A percentile compares a stretch with the other conserved stretches of the same genome.
Evolutionary conservation across 2,329 filamentous ascomycete species (phyloP).

Genomic region (Talaromyces sp.): DNA sequence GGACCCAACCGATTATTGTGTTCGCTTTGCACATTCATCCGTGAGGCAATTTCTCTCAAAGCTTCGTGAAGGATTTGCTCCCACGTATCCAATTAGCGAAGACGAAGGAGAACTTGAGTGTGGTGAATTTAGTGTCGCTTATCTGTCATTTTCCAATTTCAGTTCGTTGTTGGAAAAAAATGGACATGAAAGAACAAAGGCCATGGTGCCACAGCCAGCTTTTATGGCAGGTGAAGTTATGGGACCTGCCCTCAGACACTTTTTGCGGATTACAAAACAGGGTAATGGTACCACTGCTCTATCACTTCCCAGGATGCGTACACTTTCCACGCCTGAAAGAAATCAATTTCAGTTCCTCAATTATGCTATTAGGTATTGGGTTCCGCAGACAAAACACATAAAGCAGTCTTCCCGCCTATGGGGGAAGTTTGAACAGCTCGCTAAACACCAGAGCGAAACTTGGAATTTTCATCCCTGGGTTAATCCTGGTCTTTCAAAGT

Average conservation of each 20-base stretch:
- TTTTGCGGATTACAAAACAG: neutral
- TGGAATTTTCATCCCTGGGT: slow-evolving; percentile 28
- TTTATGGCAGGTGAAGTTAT: slow-evolving; percentile 5
- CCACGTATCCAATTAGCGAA: slow-evolving; percentile 11
- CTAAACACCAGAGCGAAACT: slow-evolving; percentile 20
- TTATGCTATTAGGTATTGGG: slow-evolving; percentile 22
- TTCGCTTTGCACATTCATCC: slow-evolving; percentile 25
- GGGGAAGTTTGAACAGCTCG: slow-evolving; percentile 20
- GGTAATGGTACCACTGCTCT: neutral
- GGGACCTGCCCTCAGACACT: neutral
- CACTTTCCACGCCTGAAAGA: slow-evolving; percentile 4
- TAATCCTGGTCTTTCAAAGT: slow-evolving; percentile 18
- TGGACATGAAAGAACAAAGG: neutral
- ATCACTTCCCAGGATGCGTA: slow-evolving; percentile 9
- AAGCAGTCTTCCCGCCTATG: slow-evolving; percentile 14
- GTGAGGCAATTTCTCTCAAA: slow-evolving; percentile 24
- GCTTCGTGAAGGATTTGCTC: neutral
- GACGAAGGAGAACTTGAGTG: slow-evolving; percentile 20
- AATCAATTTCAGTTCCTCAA: slow-evolving; percentile 21
- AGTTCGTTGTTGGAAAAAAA: slow-evolving; percentile 16
- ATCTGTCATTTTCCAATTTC: slow-evolving; percentile 24
- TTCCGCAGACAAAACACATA: slow-evolving; percentile 20
- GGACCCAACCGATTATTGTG: slow-evolving; percentile 20
- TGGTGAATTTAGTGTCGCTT: slow-evolving; percentile 24
- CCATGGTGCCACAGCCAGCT: slow-evolving; percentile 3